Evolutionary conservation across 805 yeast genomes (phyloP), one percentile per base, ranked within the genome.

Genomic region (Hanseniaspora valbyensis): DNA sequence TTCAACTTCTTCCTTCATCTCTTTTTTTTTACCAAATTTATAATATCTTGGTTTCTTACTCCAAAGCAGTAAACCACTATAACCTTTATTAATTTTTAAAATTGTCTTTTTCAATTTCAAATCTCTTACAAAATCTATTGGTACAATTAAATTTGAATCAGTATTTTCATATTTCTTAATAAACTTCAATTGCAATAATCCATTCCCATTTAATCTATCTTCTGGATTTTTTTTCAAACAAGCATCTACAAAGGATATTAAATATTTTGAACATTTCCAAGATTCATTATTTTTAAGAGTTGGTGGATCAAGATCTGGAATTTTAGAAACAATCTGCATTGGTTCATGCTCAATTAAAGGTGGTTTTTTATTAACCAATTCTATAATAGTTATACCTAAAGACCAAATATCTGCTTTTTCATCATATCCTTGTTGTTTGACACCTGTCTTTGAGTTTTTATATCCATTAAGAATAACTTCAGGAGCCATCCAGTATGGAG

Each of bases 401-500:
- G 96, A 87, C 98, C 98, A 92, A 49, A 92, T 84, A 61, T 92
- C 98, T 1, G 88, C 95, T 59, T 83, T 84, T 54, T 81, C 83
- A 60, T 84, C 75, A 63, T 92, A 88, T 0, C 92, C 95, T 16
- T 22, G 25, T 2, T 14, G 22, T 29, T 37, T 34, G 1, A 13
- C 18, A 12, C 42, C 48, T 16, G 48, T 42, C n/a, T 37, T 92
- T 25, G 24, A 18, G 24, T 42, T 26, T 25, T 25, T 44, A 25
- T 42, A 42, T 2, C 49, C 49, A 26, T 74, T 62, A 4, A 70
- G 63, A 40, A 92, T 83, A n/a, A 90, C 83, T 63, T 92, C 98
- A 0, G 98, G 98, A 0, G 98, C 98, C 97, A 90, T 89, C 96
- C 96, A 89, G 65, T 78, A 86, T 13, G 96, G 96, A 0, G 96